Base-by-base conservation (phyloP, 1,139 yeast species). In the Geotrichum carabidarum region DNA sequence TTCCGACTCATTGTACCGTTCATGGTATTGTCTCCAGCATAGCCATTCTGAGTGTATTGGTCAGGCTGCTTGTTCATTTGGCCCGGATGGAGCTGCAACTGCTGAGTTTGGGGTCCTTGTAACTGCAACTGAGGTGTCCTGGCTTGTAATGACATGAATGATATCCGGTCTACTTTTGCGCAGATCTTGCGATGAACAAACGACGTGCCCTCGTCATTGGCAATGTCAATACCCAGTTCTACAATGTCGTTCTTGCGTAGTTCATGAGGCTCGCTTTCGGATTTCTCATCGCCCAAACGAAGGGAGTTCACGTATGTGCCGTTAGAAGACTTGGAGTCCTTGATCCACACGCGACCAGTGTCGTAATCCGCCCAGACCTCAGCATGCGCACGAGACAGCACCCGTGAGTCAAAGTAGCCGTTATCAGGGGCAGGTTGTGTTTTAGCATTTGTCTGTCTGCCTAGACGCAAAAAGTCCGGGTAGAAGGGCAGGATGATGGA, bases 351-450 rank as follows among this genome's bases (percentile, higher is more conserved):
- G 57, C 78, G 78, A 11, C 94, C 91, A 6, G 75, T 74, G 31
- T 72, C 73, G n/a, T 82, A 74, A 62, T 86, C 91, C 43, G 90
- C 83, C 75, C 82, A 88, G 59, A 93, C 74, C 63, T 88, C 93
- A 0, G 99, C 99, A 71, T 93, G 99, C 65, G 87, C 93, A 61
- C 99, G 76, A 46, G 95, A 85, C 51, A 93, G 77, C 12, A 94
- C 99, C 41, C 99, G 76, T 8, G 97, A 89, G 68, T 93, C 99
- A 66, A 93, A 93, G 68, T 81, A 91, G 0, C 99, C 99, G 68
- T 94, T 94, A 43, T 86, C 84, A 7, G 85, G 80, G 55, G 84
- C 81, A 9, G 95, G 91, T 60, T 79, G 79, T 51, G 86, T 81
- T 62, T 81, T 85, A 15, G 86, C 80, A 56, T 86, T 89, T 47